Percentiles rank a stretch among this genome's conserved stretches.
Conservation (phyloP, 2,329 filamentous ascomycete species). For the Cytospora paraplurivora region DNA sequence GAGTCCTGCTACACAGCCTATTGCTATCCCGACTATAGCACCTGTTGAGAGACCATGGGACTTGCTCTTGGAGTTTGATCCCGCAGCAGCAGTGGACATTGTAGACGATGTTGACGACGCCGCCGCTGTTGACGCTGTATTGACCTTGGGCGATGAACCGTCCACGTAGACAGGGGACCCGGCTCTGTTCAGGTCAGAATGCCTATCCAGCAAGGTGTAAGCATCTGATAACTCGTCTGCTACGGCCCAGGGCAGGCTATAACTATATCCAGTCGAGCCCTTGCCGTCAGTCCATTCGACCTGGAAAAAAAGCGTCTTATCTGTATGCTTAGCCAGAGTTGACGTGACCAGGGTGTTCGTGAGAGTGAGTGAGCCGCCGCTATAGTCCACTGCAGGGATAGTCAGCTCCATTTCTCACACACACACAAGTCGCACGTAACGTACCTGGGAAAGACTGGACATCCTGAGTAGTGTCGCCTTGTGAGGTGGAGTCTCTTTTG, state of each 20-base stretch:
- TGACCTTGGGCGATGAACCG: neutral
- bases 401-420: neutral
- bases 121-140: neutral
- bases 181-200: neutral
- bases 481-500: neutral
- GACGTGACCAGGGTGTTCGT: neutral
- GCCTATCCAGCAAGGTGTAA: neutral
- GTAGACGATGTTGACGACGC: neutral
- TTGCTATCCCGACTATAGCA: conserved; percentile 51
- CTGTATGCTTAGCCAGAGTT: neutral
- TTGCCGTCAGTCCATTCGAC: neutral
- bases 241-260: conserved; percentile 8
- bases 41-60: conserved; percentile 42
- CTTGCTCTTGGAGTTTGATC: neutral
- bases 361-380: neutral
- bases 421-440: neutral
- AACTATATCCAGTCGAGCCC: neutral
- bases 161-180: neutral
- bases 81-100: neutral
- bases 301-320: neutral
- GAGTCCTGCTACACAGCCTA: conserved; percentile 45
- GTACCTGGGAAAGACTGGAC: neutral
- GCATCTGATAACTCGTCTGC: neutral
- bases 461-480: neutral
- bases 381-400: too few relatives aligned